Evolutionary conservation across 441 rosid species (phyloP), one percentile per base, ranked within the genome.

Genomic region (Populus trichocarpa): DNA sequence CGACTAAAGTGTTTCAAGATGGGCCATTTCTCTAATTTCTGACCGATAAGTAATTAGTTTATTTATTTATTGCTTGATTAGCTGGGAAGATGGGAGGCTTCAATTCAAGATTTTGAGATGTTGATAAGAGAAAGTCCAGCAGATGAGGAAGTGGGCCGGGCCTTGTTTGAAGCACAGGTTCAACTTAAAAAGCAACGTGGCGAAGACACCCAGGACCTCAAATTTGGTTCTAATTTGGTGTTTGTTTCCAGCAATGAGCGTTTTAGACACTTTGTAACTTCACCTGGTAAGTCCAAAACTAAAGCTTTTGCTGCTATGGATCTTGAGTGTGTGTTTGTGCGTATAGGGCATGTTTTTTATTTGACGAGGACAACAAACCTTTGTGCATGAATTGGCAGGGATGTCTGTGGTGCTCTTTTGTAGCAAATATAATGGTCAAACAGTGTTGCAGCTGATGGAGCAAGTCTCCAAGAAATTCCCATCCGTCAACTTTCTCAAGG

Each of bases 21-120:
- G 28, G 67, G 23, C 36, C n/a, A 12, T 8, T 0, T 59, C 11
- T 32, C n/a, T 36, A 20, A 0, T 26, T 26, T 9, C 35, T 33
- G 35, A 33, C 35, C 35, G 35, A 33, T 33, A 33, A 33, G 5
- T 33, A 33, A 33, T n/a, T 83, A 61, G 69, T 69, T 66, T 9
- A 4, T 53, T 38, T 33, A 14, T 36, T 28, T 73, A 59, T 53
- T 63, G 63, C 42, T 12, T 40, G 42, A 35, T 36, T 86, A 93
- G 99, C 78, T 92, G 82, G 92, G 81, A 84, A 88, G 89, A 84
- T 92, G 97, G 97, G 93, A 90, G 83, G 86, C 86, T 30, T 89
- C 96, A 13, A 84, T 85, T 40, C 88, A 86, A 78, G 99, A 95
- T 77, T 93, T 92, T 77, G 99, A 92, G 86, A 73, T 84, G 87